These are phyloP conservation scores for Apiospora phragmitis DNA, from an alignment of 2,329 filamentous ascomycete genomes.

Conservation along the genomic window DNA sequence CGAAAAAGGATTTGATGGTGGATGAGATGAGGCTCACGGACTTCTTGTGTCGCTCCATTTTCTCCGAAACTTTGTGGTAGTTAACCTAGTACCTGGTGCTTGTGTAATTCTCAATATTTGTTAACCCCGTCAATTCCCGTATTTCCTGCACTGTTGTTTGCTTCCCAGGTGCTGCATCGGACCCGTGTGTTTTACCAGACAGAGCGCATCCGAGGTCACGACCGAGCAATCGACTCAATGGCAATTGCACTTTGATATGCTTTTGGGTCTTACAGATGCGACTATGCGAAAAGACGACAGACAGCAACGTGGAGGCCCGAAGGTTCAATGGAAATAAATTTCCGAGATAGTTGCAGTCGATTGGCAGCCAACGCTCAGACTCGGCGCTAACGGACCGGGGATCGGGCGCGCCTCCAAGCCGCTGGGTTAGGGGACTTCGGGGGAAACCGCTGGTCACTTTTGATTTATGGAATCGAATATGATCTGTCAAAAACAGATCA, in stretches of 20 bases:
- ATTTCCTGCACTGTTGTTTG: background rate
- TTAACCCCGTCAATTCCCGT: background rate
- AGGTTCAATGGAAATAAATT: background rate
- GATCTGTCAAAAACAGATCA: background rate
- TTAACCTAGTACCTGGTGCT: background rate
- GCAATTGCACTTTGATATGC: background rate
- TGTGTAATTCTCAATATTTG: background rate
- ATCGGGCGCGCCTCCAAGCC: conserved; percentile 9
- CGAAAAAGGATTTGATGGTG: conserved; percentile 49
- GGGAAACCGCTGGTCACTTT: background rate
- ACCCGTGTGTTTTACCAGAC: background rate
- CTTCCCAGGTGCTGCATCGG: background rate
- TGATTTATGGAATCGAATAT: background rate
- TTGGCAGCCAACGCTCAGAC: background rate
- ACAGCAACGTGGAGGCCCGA: background rate
- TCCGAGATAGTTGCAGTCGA: background rate
- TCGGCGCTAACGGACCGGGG: conserved; percentile 12
- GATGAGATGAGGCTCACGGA: conserved; percentile 49
- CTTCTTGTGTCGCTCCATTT: conserved; percentile 53
- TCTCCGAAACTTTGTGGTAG: conserved; percentile 1
- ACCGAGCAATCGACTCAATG: background rate
- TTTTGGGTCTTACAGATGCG: background rate
- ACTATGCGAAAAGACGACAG: background rate
- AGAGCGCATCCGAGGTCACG: background rate
- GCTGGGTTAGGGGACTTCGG: conserved; percentile 20